These are phyloP conservation scores for Neckera pumila DNA, from an alignment of 225 moss, liverwort and hornwort genomes.

Conservation along the genomic window DNA sequence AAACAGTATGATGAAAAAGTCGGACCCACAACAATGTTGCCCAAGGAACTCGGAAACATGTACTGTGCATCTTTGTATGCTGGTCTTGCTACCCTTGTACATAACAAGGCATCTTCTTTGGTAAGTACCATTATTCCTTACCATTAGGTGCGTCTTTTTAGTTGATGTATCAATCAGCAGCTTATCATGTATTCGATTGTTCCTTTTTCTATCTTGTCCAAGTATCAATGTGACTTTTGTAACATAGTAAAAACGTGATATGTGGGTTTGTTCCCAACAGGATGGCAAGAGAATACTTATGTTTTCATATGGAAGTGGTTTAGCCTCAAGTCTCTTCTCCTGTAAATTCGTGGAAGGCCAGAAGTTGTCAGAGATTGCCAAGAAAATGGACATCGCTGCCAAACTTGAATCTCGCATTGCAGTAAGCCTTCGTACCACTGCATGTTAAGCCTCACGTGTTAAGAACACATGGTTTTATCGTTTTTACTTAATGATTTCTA, in stretches of 20 bases:
- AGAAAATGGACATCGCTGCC: conserved; percentile 43
- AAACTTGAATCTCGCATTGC: conserved; percentile 54
- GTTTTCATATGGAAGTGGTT: conserved; percentile 91
- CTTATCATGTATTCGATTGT: not conserved
- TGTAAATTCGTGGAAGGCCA: conserved; percentile 39
- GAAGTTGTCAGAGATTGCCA: conserved; percentile 30
- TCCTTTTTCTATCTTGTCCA: not conserved
- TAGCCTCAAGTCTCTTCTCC: conserved; percentile 74
- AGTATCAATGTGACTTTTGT: not conserved
- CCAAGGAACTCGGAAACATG: conserved; percentile 93
- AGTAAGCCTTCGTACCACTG: conserved; percentile 11
- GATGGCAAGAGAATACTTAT: conserved; percentile 57
- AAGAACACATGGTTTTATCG: not conserved
- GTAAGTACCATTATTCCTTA: conserved; percentile 12
- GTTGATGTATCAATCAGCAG: not conserved
- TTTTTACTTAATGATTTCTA: not conserved
- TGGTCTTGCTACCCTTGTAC: conserved; percentile 72
- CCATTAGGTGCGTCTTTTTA: not conserved
- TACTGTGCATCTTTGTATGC: conserved; percentile 97
- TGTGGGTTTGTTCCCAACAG: conserved; percentile 10
- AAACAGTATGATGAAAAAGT: conserved; percentile 62
- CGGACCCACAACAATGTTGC: conserved; percentile 59
- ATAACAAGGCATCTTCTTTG: conserved; percentile 61
- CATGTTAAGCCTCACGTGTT: not conserved
- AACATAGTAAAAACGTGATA: not conserved